Percentiles rank a stretch among this genome's conserved stretches.
Evolutionary conservation across 352 stramenopile genomes (phyloP).

Genomic region (Globisporangium nunn): DNA sequence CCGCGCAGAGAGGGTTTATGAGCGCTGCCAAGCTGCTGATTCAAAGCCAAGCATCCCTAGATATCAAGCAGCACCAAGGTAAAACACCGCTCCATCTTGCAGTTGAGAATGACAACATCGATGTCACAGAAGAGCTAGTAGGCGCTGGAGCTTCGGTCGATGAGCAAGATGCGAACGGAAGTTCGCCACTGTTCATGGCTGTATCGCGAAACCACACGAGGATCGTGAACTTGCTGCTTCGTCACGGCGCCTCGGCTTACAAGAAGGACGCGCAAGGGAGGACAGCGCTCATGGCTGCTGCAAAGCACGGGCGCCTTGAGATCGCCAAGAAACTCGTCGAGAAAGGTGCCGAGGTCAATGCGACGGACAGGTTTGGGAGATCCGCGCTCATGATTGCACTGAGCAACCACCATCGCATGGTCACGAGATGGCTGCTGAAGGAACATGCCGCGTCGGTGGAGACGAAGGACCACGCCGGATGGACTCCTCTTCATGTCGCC

Average conservation of each 20-base stretch:
- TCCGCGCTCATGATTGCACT: conserved; percentile 6
- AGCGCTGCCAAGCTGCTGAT: neutral
- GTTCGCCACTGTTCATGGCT: conserved; percentile 1
- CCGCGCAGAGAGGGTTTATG: neutral
- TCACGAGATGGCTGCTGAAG: neutral
- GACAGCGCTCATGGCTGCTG: conserved; percentile 4
- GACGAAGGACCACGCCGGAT: conserved; percentile 1
- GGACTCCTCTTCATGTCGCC: conserved; percentile 3
- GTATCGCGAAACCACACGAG: neutral
- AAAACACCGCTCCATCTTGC: conserved; percentile 3
- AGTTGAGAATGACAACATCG: neutral
- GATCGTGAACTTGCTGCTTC: conserved; percentile 1
- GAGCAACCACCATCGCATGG: neutral
- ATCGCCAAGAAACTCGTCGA: conserved; percentile 2
- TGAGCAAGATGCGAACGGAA: neutral
- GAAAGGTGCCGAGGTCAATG: neutral
- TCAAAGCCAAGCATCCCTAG: neutral
- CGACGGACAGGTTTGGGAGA: neutral
- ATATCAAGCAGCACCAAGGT: conserved; percentile 1
- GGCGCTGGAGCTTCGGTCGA: neutral
- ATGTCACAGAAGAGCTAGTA: neutral
- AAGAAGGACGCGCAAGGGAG: neutral
- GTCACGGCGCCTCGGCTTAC: neutral
- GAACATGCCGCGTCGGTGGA: neutral
- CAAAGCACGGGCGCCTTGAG: neutral